Base-by-base conservation (phyloP, 2,329 filamentous ascomycete species). In the Chaetomium sp. region DNA sequence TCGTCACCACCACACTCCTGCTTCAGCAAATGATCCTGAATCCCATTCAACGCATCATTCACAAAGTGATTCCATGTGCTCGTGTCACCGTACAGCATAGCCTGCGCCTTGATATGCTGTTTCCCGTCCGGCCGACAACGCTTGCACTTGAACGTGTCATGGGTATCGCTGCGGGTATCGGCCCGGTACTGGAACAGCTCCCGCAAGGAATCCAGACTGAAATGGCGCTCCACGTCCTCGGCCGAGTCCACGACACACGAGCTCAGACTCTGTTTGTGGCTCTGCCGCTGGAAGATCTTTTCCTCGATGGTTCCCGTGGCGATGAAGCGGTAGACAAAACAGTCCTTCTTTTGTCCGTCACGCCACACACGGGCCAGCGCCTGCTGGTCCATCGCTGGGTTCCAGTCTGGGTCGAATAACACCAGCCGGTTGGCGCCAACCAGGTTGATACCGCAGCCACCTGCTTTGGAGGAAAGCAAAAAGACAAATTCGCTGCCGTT, bases 1-100 rank as follows among this genome's bases (percentile, higher is more conserved):
- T 89, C 88, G 32, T 78, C 75, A 70, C 92, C 85, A 4, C 78
- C 80, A 56, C 80, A 82, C 73, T 99, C 94, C 71, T 97, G 94
- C 61, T 92, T 81, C 49, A 99, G 75, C 67, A 99, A 68, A 68
- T 96, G 72, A 74, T 99, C 94, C 71, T 99, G 92, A 57, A 99
- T 99, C 57, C 81, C 80, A 61, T 83, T 81, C 67, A 99, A 72
- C 0, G 83, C 86, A 3, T 85, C 82, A 65, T 96, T 96, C 44
- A 87, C 82, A 72, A 96, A 95, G 71, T 99, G 94, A 67, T 99
- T 99, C 94, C 94, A 99, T n/a, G 90, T 92, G 72, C 91, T 97
- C 27, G 94, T 97, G 67, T 99, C 94, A 52, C 94, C 94, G 67
- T 99, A 99, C 58, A 99, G 75, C 86, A 97, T 92, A 1, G 94